Base-by-base conservation (phyloP, 2,329 filamentous ascomycete genomes). In the Beauveria scarabaeidicola region DNA sequence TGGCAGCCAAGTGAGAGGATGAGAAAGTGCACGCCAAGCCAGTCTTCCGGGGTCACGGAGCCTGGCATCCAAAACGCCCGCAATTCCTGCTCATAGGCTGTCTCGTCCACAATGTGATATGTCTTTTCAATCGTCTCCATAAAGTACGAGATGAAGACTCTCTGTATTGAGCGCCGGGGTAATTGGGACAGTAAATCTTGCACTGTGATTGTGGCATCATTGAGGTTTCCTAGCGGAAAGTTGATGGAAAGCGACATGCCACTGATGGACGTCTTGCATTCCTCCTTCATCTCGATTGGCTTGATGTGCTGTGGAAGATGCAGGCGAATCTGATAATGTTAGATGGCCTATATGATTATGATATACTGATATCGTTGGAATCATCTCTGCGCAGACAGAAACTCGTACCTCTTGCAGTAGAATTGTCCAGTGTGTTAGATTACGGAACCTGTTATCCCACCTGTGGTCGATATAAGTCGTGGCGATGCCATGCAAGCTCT, bases 171-270 rank as follows among this genome's bases (percentile, higher is more conserved):
- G 3, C 46, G 23, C 50, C 38, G 21, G 6, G 53, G 53, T 8
- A 56, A 40, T n/a, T 56, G 43, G 4, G 32, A 36, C 8, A 56
- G 53, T 11, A 62, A 19, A 1, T 52, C 51, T n/a, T 43, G 38
- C 3, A 60, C 43, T 2, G 61, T 48, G 8, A 57, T 36, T 9
- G 50, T 21, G 29, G 25, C 15, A 13, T 50, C 48, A 15, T 53
- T 41, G 8, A 50, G 27, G 25, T 48, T 25, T 32, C 61, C 52
- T 15, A 59, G 55, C 6, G 61, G 61, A 47, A 59, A 63, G 40
- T 63, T 63, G 44, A 63, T 57, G 27, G 61, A 61, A 4, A 61
- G 36, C 13, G 55, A 48, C 36, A 63, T 48, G 13, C 29, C 25
- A 23, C 40, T 44, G 15, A 57, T 25, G 2, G 40, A n/a, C 6